Percentiles rank a stretch among this genome's conserved stretches.
Evolutionary conservation across 148 eudicot genomes (phyloP).

Genomic region (Rhododendron griersonianum): DNA sequence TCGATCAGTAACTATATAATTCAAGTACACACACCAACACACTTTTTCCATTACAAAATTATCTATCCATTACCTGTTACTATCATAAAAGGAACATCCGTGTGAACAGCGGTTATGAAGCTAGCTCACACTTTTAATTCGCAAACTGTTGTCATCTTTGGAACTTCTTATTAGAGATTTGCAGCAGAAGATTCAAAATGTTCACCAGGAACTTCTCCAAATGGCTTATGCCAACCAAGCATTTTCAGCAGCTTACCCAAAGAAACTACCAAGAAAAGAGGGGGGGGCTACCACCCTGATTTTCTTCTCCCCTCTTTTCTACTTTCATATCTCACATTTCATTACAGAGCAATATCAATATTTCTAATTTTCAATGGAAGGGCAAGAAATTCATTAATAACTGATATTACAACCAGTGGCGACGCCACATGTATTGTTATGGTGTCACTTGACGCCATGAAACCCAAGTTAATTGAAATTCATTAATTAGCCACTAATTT

Average conservation of each 20-base stretch:
- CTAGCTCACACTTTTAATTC: not conserved
- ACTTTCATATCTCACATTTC: not conserved
- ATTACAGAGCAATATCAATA: not conserved
- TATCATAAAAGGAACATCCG: not conserved
- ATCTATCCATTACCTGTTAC: too few relatives aligned
- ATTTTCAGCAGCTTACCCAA: not conserved
- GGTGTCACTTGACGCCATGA: too few relatives aligned
- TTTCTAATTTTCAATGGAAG: not conserved
- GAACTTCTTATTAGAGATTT: too few relatives aligned
- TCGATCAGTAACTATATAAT: not conserved
- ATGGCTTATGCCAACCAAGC: too few relatives aligned
- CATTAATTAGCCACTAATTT: too few relatives aligned
- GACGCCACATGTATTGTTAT: too few relatives aligned
- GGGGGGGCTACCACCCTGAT: not conserved
- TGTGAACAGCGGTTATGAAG: not conserved
- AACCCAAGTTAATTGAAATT: too few relatives aligned
- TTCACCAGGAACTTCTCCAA: too few relatives aligned
- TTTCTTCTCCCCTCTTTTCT: not conserved
- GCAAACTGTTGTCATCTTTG: not conserved
- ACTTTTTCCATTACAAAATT: too few relatives aligned
- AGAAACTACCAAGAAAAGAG: not conserved
- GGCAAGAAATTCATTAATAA: not conserved
- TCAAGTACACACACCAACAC: not conserved
- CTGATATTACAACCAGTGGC: not conserved
- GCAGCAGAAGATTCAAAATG: too few relatives aligned